Evolutionary conservation across 2,329 filamentous ascomycete species (phyloP), one percentile per base, ranked within the genome.

Genomic region (Microdochium nivale): DNA sequence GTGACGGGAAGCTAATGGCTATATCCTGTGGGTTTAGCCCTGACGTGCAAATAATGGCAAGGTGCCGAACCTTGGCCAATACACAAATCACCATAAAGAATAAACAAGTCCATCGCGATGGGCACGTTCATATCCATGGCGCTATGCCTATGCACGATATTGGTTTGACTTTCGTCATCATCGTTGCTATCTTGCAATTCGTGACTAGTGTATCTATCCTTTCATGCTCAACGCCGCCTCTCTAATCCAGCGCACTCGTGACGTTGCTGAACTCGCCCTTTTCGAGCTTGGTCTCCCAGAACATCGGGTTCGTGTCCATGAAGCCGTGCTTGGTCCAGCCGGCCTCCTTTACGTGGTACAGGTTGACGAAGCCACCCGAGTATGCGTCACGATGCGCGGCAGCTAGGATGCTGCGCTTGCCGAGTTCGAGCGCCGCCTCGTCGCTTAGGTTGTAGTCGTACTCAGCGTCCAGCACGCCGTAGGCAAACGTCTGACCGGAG

Each of bases 281-380:
- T 70, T 96, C 87, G 65, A 99, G 74, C 84, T 99, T 99, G 49
- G 91, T 96, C 79, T 95, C 87, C 94, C 94, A 99, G 86, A 99
- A 99, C 67, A 97, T 95, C 46, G 92, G 92, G 78, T 97, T 96
- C 62, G 92, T 97, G 72, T 99, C 94, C 66, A 78, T 90, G 80
- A 99, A 99, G 56, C 94, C 94, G 67, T 97, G 92, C 81, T 95
- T 96, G 65, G 95, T 91, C 94, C 94, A 99, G 62, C 94, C 94
- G 58, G 90, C 87, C 77, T 99, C 92, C 84, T 96, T 96, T 68
- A 99, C 91, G 67, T 99, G 94, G 74, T 99, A 99, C 67, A 97
- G 69, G 76, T 99, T 99, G 80, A 99, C 96, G 76, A 83, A 97
- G 60, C 94, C 94, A 77, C 94, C 94, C 24, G 94, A 97, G 80